These are phyloP conservation scores for Verbascum thapsus DNA, from an alignment of 257 asterid genomes.

Conservation along the genomic window DNA sequence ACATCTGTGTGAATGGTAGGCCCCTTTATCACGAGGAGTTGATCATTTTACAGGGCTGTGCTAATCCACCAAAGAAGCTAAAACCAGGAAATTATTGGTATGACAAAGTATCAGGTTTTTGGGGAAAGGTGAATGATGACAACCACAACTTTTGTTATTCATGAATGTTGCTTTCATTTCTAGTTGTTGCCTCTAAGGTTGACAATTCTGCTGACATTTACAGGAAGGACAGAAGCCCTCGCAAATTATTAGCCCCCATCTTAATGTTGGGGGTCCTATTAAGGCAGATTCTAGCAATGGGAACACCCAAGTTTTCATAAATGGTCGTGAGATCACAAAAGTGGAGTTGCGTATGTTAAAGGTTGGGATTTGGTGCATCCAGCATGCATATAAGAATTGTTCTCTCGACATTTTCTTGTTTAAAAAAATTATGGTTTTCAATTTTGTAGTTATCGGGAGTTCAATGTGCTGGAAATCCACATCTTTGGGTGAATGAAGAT, in stretches of 20 bases:
- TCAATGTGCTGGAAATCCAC: constrained; percentile 96
- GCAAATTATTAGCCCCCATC: constrained; percentile 86
- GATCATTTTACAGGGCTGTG: constrained; percentile 53
- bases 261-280: constrained; percentile 84
- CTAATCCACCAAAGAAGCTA: constrained; percentile 70
- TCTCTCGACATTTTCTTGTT: constrained; percentile 12
- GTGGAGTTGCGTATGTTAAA: constrained; percentile 76
- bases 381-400: constrained; percentile 22
- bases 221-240: constrained; percentile 97
- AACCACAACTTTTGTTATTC: constrained; percentile 20
- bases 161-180: constrained; percentile 8
- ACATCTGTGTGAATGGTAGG: constrained; percentile 57
- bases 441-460: constrained; percentile 81
- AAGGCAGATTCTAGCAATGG: constrained; percentile 89
- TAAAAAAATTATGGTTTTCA: constrained; percentile 16
- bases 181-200: constrained; percentile 26
- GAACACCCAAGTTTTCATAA: constrained; percentile 78
- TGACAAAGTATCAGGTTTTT: constrained; percentile 71
- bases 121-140: constrained; percentile 61
- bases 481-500: constrained; percentile 99
- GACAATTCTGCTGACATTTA: constrained; percentile 34
- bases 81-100: constrained; percentile 79
- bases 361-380: constrained; percentile 38
- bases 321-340: constrained; percentile 93
- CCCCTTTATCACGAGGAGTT: constrained; percentile 66